These are phyloP conservation scores for Garcia nutans DNA, from an alignment of 345 rosid species.

Conservation along the genomic window DNA sequence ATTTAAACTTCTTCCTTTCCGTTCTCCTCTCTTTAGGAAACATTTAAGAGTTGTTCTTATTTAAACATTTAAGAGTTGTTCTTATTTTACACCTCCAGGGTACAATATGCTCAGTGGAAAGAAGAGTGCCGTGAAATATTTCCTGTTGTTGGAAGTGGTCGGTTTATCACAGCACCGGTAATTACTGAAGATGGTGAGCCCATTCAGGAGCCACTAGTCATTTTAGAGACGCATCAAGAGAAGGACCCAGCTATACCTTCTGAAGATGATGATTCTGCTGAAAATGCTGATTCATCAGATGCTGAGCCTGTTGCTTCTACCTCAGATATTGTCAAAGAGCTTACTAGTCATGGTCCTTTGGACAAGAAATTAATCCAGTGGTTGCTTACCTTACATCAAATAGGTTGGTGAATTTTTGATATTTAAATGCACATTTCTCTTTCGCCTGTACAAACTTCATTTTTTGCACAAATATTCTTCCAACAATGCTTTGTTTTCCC, in stretches of 20 bases:
- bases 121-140: constrained; percentile 67
- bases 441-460: not conserved
- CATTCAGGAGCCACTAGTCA: constrained; percentile 73
- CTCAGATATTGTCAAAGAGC: constrained; percentile 53
- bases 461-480: not conserved
- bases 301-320: constrained; percentile 30
- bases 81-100: constrained; percentile 43
- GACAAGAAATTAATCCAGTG: constrained; percentile 84
- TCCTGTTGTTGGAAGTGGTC: constrained; percentile 88
- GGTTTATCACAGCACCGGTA: constrained; percentile 82
- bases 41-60: constrained; percentile 6
- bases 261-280: constrained; percentile 15
- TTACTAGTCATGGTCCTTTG: constrained; percentile 49
- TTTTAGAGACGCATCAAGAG: constrained; percentile 60
- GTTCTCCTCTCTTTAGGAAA: constrained; percentile 4
- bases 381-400: constrained; percentile 89
- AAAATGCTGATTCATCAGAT: constrained; percentile 15
- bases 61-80: constrained; percentile 5
- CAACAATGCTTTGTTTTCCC: not conserved
- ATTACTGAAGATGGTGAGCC: constrained; percentile 82
- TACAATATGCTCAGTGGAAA: constrained; percentile 75
- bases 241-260: constrained; percentile 28
- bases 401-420: constrained; percentile 56
- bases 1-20: not conserved
- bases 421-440: constrained; percentile 1